A percentile compares a stretch with the other conserved stretches of the same genome.
Evolutionary conservation across 2,329 filamentous ascomycete species (phyloP).

Genomic region (Microdochium paspali): DNA sequence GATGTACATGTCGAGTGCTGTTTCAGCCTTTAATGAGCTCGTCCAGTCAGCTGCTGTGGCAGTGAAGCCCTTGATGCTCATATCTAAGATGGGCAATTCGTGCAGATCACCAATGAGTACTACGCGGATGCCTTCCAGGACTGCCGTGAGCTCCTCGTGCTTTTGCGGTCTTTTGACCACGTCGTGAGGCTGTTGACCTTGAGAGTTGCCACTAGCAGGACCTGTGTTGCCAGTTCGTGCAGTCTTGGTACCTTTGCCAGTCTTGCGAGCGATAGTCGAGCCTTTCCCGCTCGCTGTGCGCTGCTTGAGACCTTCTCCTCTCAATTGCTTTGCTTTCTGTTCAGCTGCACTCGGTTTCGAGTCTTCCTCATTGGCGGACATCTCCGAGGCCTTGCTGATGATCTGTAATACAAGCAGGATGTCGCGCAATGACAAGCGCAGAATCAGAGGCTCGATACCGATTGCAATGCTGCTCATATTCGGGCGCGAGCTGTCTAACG

Average conservation of each 20-base stretch:
- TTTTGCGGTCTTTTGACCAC: slow-evolving; percentile 19
- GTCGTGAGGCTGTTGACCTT: slow-evolving; percentile 20
- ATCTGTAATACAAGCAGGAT: slow-evolving; percentile 93
- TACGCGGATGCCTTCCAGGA: slow-evolving; percentile 79
- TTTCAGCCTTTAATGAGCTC: slow-evolving; percentile 74
- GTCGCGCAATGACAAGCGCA: slow-evolving; percentile 85
- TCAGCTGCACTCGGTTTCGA: slow-evolving; percentile 31
- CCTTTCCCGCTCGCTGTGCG: slow-evolving; percentile 47
- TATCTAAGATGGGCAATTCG: slow-evolving; percentile 87
- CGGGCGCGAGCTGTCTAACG: slow-evolving; percentile 60
- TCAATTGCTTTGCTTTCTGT: slow-evolving; percentile 46
- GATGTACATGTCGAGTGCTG: slow-evolving; percentile 84
- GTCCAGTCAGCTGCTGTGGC: slow-evolving; percentile 88
- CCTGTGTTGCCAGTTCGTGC: slow-evolving; percentile 16
- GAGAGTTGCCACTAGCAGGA: slow-evolving; percentile 3
- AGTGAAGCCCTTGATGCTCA: slow-evolving; percentile 84
- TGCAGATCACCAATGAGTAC: slow-evolving; percentile 94
- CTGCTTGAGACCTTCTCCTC: slow-evolving; percentile 38
- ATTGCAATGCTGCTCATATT: slow-evolving; percentile 72
- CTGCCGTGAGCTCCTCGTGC: slow-evolving; percentile 74
- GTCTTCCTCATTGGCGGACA: slow-evolving; percentile 58
- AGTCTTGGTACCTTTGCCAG: slow-evolving; percentile 28
- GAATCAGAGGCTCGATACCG: slow-evolving; percentile 81
- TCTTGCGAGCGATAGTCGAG: slow-evolving; percentile 35
- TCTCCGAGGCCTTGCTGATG: slow-evolving; percentile 78